Base-by-base conservation (phyloP, 2,329 filamentous ascomycete genomes). In the Colletotrichum acutatum region DNA sequence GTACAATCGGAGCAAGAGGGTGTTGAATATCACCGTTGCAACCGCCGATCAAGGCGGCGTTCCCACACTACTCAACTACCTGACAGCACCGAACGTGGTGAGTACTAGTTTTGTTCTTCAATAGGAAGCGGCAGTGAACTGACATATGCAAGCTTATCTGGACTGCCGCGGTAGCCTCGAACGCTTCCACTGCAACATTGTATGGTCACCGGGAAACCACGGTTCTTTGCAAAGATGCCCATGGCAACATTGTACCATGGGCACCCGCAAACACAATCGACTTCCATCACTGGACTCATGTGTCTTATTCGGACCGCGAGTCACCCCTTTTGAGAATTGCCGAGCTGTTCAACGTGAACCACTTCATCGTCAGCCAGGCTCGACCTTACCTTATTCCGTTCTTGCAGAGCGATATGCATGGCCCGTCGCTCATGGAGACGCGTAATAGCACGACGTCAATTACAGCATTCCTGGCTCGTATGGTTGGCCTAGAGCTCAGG, bases 351-450 rank as follows among this genome's bases (percentile, higher is more conserved):
- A 97, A 97, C 80, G 94, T 97, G 66, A 97, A 98, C 80, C 95
- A 98, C 84, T 98, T 97, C 83, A 95, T 98, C 75, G 91, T 98
- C 76, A 97, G 94, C 76, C 96, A 98, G 84, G 95, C 96, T 0
- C 89, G 95, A 3, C 96, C 96, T 0, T 98, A 97, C 81, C 87
- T 98, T 19, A 92, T 96, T 32, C 95, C 95, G 0, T 97, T 98
- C 78, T 86, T 97, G 5, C 91, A 93, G 74, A 93, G 92, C 58
- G 94, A 96, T 76, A 91, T 95, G 84, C 93, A 95, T 81, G 92
- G 93, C 5, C 92, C 94, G 0, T 90, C 90, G 76, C 89, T 87
- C 79, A 89, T 85, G 76, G 89, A 85, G 81, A 90, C 86, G 74
- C 89, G 85, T 78, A 90, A 84, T 82, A 89, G 84, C 84, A 88